These are phyloP conservation scores for Liriodendron chinense DNA, from an alignment of 164 flowering plant species.

Conservation along the genomic window DNA sequence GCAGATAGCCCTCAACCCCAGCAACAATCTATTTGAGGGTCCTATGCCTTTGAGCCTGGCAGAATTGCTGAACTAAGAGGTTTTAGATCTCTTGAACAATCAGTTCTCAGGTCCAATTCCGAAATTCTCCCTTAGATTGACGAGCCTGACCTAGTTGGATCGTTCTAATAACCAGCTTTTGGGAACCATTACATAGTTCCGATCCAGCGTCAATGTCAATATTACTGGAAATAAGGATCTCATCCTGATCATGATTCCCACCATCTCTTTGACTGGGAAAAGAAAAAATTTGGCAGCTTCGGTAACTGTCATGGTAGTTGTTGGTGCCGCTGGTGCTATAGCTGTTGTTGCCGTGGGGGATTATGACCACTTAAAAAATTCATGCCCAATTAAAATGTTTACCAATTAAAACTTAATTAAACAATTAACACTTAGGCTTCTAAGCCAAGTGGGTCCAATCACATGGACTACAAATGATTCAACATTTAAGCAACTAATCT, in stretches of 20 bases:
- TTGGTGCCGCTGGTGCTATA: too few relatives aligned
- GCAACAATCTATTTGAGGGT: constrained; percentile 56
- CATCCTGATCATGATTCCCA: not conserved
- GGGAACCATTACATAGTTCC: constrained; percentile 49
- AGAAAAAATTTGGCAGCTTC: too few relatives aligned
- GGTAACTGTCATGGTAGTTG: constrained; percentile 28
- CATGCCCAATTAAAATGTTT: too few relatives aligned
- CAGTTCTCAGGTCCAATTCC: constrained; percentile 65
- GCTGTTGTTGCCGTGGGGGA: constrained; percentile 24
- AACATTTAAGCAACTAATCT: too few relatives aligned
- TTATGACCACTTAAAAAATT: too few relatives aligned
- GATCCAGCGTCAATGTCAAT: constrained; percentile 11
- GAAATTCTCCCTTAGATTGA: constrained; percentile 19
- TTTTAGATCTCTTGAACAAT: too few relatives aligned
- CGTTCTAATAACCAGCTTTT: constrained; percentile 57
- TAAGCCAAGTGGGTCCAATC: too few relatives aligned
- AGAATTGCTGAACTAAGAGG: constrained; percentile 32
- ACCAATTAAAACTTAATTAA: too few relatives aligned
- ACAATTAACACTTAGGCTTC: too few relatives aligned
- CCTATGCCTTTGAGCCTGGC: constrained; percentile 40
- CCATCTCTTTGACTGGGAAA: constrained; percentile 17
- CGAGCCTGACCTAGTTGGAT: constrained; percentile 33
- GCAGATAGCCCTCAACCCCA: constrained; percentile 63
- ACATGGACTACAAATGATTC: too few relatives aligned
- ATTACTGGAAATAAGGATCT: constrained; percentile 36